phyloP scores from a whole-genome alignment of 208 protist species.

The Leishmania major region DNA sequence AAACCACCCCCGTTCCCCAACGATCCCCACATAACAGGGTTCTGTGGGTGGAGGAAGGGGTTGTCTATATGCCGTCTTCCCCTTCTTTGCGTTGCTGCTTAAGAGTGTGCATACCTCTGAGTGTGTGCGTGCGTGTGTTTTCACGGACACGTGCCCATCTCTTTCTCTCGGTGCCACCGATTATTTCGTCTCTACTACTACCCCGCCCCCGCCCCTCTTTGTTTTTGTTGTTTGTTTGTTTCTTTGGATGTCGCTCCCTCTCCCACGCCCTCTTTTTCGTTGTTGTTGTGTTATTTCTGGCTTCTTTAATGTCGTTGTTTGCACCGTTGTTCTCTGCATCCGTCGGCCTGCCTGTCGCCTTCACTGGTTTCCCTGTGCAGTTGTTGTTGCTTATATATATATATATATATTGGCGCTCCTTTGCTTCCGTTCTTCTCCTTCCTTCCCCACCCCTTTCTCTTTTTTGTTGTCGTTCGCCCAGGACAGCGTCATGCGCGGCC shows the following conservation, averaged over 20 bases:
- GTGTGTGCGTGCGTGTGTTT: neutral
- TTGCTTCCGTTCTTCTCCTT: no score
- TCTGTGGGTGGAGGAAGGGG: neutral
- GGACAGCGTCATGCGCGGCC: neutral
- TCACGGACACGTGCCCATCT: neutral
- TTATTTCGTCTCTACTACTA: no score
- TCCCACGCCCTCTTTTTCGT: neutral
- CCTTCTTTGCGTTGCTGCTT: neutral
- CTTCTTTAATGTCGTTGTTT: neutral
- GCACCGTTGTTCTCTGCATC: neutral
- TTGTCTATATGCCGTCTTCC: neutral
- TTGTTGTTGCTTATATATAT: no score
- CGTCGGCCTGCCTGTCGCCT: neutral
- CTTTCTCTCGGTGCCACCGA: neutral
- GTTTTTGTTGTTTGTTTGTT: neutral
- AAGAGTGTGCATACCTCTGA: neutral
- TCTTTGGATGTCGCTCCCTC: slow-evolving; percentile 5
- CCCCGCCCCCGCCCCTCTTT: neutral
- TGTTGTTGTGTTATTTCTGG: slow-evolving; percentile 2
- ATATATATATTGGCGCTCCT: no score
- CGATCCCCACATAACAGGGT: neutral
- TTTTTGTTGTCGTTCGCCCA: neutral
- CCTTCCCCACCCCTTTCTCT: no score
- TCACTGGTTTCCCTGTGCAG: neutral
- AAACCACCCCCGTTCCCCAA: no score